Evolutionary conservation across 805 yeast species (phyloP).

Genomic region (Blastobotrys robertii): DNA sequence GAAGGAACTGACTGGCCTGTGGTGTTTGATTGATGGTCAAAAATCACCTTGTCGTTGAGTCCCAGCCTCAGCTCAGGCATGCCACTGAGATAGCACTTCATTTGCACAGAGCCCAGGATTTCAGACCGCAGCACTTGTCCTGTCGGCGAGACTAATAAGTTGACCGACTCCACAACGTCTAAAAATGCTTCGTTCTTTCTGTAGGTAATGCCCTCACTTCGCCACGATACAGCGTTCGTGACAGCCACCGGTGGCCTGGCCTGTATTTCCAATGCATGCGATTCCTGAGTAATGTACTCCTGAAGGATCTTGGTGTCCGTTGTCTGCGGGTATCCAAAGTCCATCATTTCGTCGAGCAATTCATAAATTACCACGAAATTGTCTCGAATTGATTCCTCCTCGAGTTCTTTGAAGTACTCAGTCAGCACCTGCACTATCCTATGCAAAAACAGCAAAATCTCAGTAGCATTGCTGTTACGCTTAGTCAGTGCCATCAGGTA

Average conservation of each 20-base stretch:
- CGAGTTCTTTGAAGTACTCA: conserved; percentile 39
- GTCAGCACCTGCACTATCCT: conserved; percentile 36
- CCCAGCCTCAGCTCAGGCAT: conserved; percentile 81
- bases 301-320: conserved; percentile 70
- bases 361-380: conserved; percentile 70
- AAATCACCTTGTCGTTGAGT: conserved; percentile 37
- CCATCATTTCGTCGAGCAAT: conserved; percentile 82
- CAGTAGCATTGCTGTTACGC: conserved; percentile 41
- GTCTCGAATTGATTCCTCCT: conserved; percentile 55
- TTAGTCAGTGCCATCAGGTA: conserved; percentile 26
- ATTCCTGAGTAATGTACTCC: conserved; percentile 63
- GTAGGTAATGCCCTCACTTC: conserved; percentile 83
- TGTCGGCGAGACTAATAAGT: conserved; percentile 54
- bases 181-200: conserved; percentile 84
- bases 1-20: conserved; percentile 18
- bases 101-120: conserved; percentile 61
- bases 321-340: conserved; percentile 76
- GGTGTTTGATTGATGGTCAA: conserved; percentile 19
- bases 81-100: conserved; percentile 74
- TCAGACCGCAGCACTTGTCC: conserved; percentile 56
- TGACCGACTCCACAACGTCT: conserved; percentile 70
- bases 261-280: conserved; percentile 30
- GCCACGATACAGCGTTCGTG: conserved; percentile 77
- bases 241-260: conserved; percentile 60
- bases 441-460: conserved; percentile 46